Conservation (phyloP, 1,284 basidiomycete genomes). For the Austropuccinia psidii region DNA sequence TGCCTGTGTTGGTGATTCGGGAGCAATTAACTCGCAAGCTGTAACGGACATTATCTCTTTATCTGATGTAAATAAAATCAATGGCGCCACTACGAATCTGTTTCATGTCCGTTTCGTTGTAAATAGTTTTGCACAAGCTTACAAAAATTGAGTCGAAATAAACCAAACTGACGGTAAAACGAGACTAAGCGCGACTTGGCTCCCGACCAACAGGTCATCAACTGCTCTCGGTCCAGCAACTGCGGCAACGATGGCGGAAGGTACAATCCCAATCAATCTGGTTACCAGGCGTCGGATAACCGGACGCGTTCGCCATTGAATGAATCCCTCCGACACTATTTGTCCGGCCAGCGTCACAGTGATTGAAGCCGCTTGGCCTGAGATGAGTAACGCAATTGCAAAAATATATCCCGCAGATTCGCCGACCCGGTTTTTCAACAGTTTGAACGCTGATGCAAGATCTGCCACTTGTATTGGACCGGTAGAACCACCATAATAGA, state of each 20-base stretch:
- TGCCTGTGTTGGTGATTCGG: not conserved
- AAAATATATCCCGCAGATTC: slow-evolving; percentile 70
- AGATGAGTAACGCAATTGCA: slow-evolving; percentile 70
- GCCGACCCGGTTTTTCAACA: slow-evolving; percentile 63
- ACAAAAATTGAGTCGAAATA: too few species aligned
- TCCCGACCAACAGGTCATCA: slow-evolving; percentile 70
- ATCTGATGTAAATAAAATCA: not conserved
- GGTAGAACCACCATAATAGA: slow-evolving; percentile 55
- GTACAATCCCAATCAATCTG: slow-evolving; percentile 74
- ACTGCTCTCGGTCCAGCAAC: slow-evolving; percentile 68
- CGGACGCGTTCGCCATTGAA: slow-evolving; percentile 81
- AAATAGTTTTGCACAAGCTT: too few species aligned
- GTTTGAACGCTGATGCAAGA: slow-evolving; percentile 69
- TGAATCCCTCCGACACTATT: slow-evolving; percentile 85
- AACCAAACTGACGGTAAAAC: slow-evolving; percentile 62
- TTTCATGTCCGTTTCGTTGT: not conserved
- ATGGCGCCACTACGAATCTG: not conserved
- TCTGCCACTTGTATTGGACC: slow-evolving; percentile 55
- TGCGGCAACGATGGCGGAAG: slow-evolving; percentile 70
- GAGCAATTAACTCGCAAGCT: too few species aligned
- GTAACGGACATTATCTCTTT: not conserved
- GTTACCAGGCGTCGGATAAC: slow-evolving; percentile 72
- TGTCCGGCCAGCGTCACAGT: slow-evolving; percentile 87
- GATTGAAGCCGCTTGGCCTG: slow-evolving; percentile 85
- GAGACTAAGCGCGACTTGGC: slow-evolving; percentile 78